Evolutionary conservation across 2,329 filamentous ascomycete species (phyloP).

Genomic region (Zymoseptoria tritici): DNA sequence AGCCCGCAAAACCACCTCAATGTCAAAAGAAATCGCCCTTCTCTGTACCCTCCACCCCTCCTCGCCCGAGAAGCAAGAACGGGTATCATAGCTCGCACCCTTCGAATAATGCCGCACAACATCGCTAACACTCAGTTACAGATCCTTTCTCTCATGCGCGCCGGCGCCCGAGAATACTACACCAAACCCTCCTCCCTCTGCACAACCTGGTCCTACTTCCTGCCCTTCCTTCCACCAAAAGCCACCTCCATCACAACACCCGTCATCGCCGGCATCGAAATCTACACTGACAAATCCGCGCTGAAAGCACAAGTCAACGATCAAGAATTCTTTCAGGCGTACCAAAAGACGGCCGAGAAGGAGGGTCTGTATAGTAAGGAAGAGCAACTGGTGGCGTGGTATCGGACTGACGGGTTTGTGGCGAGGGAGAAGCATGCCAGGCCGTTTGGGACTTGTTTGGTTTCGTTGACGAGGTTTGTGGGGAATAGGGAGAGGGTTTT

Average conservation of each 20-base stretch:
- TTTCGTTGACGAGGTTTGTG: constrained; percentile 16
- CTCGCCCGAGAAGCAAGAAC: constrained; percentile 16
- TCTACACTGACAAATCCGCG: constrained; percentile 21
- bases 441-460: constrained; percentile 8
- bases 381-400: constrained; percentile 22
- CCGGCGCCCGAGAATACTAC: constrained; percentile 21
- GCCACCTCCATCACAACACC: not conserved
- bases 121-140: constrained; percentile 5
- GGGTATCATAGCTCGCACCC: constrained; percentile 4
- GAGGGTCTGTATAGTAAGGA: constrained; percentile 17
- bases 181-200: constrained; percentile 16
- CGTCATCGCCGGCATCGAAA: constrained; percentile 20
- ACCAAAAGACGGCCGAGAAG: constrained; percentile 15
- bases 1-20: not conserved
- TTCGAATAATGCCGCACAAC: not conserved
- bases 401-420: constrained; percentile 18
- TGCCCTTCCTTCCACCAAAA: constrained; percentile 11
- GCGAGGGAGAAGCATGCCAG: constrained; percentile 7
- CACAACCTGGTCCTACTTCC: constrained; percentile 12
- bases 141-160: constrained; percentile 21
- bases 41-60: constrained; percentile 21
- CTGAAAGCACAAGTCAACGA: constrained; percentile 22
- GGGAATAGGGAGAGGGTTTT: constrained; percentile 7
- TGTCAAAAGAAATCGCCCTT: constrained; percentile 18
- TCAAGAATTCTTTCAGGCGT: constrained; percentile 21